phyloP scores from a whole-genome alignment of 1,284 basidiomycete genomes.

The Veloboletus limbatus region DNA sequence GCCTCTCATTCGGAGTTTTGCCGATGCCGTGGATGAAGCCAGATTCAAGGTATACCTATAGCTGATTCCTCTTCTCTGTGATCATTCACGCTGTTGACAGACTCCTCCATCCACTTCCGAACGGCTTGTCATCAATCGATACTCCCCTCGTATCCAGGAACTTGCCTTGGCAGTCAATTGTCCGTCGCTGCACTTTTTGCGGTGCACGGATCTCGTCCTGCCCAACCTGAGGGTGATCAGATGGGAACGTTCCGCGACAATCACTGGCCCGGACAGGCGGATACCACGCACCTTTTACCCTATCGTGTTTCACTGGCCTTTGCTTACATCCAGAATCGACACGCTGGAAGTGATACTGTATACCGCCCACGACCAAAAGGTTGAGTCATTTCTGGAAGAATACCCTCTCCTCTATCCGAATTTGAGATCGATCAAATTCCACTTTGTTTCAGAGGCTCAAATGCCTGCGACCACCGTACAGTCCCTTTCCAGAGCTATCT shows the following conservation, averaged over 20 bases:
- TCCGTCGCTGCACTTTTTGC: not conserved
- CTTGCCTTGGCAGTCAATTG: not conserved
- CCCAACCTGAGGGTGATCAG: not conserved
- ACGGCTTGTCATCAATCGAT: not conserved
- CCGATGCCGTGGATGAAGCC: not conserved
- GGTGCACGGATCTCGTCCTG: not conserved
- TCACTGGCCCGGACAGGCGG: too few relatives aligned
- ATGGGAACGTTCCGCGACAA: not conserved
- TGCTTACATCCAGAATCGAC: not conserved
- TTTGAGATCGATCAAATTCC: constrained; percentile 4
- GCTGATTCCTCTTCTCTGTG: not conserved
- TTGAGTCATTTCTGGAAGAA: not conserved
- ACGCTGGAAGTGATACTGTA: not conserved
- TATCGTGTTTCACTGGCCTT: not conserved
- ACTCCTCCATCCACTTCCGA: not conserved
- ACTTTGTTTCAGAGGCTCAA: not conserved
- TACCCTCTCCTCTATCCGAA: not conserved
- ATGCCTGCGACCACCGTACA: not conserved
- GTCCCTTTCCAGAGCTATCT: constrained; percentile 1
- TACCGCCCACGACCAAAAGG: not conserved
- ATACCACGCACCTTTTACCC: not conserved
- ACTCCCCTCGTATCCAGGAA: not conserved
- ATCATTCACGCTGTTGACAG: not conserved
- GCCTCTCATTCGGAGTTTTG: constrained; percentile 1
- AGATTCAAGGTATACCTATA: not conserved